Base-by-base conservation (phyloP, 495 filamentous ascomycete species). In the Aspergillus olivimuriae region DNA sequence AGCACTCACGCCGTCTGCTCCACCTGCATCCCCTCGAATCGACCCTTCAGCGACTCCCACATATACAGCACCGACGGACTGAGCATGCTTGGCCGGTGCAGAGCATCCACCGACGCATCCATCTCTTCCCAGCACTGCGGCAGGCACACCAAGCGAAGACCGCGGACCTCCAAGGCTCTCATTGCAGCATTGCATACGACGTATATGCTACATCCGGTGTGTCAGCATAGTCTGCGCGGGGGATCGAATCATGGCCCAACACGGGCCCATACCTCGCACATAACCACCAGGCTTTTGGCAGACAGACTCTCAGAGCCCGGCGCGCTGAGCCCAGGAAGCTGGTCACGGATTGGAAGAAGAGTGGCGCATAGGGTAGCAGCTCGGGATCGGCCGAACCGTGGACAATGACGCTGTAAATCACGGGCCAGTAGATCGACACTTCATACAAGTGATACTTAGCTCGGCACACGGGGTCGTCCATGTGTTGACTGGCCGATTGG, bases 351-450 rank as follows among this genome's bases (percentile, higher is more conserved):
- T 43, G 26, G 17, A 43, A 43, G 40, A 43, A 43, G n/a, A 43
- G 28, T 2, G 40, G 40, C 20, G 26, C 40, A 17, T 43, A 43
- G 14, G 40, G 40, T 6, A 43, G 40, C 4, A 43, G 6, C 14
- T 37, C 2, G 57, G 57, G 12, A 37, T 60, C 16, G 48, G 56
- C 0, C 51, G 49, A 3, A 41, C 54, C 59, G 55, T 62, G 51
- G 48, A 62, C 3, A 49, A 41, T 23, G 54, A 55, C 1, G 48
- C 59, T 16, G 26, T 36, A 43, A n/a, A 43, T 43, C 28, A 34
- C 40, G 15, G 40, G 40, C 40, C 40, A 43, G 40, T 43, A 43
- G 26, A 33, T 10, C 7, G 16, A 33, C 14, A 43, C 4, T 22
- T 43, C 40, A 19, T 43, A 34, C 14, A 43, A 12, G 15, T 31